Base-by-base conservation (phyloP, 768 basidiomycete genomes). In the Mycena sanguinolenta region DNA sequence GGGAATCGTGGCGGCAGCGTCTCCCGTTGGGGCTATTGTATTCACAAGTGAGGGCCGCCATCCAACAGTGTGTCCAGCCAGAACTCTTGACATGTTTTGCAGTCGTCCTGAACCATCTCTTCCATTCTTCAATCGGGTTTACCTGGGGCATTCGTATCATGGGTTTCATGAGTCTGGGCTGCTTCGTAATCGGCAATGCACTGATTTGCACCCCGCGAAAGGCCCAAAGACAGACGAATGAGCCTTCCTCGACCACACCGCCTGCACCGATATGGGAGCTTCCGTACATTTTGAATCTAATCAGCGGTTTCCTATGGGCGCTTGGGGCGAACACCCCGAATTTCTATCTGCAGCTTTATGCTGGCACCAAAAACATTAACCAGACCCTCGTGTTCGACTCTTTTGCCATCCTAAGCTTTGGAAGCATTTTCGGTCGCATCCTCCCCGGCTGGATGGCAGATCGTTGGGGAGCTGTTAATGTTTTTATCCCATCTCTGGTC, bases 361-460 rank as follows among this genome's bases (percentile, higher is more conserved):
- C 59, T 39, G 59, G 66, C 30, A 60, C 38, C 4, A 67, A 61
- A 34, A n/a, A 67, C 28, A 42, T 67, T 16, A 34, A 67, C 27
- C 66, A 67, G 65, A 59, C 46, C 21, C 58, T 59, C 7, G 65
- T 66, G 23, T 66, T 52, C 49, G 53, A 67, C 57, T 67, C 66
- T 34, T 67, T 67, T 27, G 66, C 66, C 36, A 67, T 67, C 32
- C 59, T 67, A 21, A 67, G 66, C 52, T 14, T 61, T n/a, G 59
- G 66, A 25, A 67, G 66, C 42, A 67, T 67, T 32, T 67, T 67
- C 34, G 66, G 66, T 54, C 59, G 66, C 27, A 67, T 67, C 52
- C 25, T 67, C 23, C 66, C 66, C 36, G 66, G 66, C 21, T 67
- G 58, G 58, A 67, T 67, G 66, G 66, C 66, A 27, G 66, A 67